Evolutionary conservation across 2,329 filamentous ascomycete genomes (phyloP).

Genomic region (Tympanopsis confertula): DNA sequence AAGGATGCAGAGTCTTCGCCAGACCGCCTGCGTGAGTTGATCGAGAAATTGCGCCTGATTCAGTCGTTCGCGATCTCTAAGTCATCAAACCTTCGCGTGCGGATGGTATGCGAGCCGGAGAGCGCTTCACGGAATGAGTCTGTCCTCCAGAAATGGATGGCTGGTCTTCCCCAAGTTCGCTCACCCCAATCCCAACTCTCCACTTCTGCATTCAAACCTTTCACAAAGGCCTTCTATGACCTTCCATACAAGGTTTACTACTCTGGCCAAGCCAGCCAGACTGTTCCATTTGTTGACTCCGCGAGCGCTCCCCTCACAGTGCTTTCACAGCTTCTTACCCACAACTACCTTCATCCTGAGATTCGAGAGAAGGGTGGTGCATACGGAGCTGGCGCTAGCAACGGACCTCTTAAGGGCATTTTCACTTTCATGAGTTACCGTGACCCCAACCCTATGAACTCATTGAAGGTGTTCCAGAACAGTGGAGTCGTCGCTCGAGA

Average conservation of each 20-base stretch:
- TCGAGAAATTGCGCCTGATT: slow-evolving; percentile 52
- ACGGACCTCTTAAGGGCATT: slow-evolving; percentile 46
- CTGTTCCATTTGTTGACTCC: slow-evolving; percentile 50
- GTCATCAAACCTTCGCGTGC: slow-evolving; percentile 39
- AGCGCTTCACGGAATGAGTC: slow-evolving; percentile 45
- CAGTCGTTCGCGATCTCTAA: slow-evolving; percentile 50
- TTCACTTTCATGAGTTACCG: slow-evolving; percentile 66
- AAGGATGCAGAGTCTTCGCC: slow-evolving; percentile 29
- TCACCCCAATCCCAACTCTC: slow-evolving; percentile 25
- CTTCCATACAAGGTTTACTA: slow-evolving; percentile 69
- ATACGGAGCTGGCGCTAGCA: slow-evolving; percentile 59
- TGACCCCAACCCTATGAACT: slow-evolving; percentile 62
- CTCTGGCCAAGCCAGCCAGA: slow-evolving; percentile 50
- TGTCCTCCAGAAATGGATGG: slow-evolving; percentile 34
- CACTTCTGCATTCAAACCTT: slow-evolving; percentile 11
- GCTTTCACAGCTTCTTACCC: slow-evolving; percentile 60
- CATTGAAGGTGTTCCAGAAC: slow-evolving; percentile 50
- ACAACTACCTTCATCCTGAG: slow-evolving; percentile 64
- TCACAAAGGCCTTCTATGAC: slow-evolving; percentile 51
- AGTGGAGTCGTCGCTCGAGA: slow-evolving; percentile 55
- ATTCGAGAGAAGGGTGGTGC: slow-evolving; percentile 70
- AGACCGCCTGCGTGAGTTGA: slow-evolving; percentile 46
- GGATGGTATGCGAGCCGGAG: slow-evolving; percentile 53
- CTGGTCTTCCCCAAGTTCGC: slow-evolving; percentile 29
- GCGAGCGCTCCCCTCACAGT: slow-evolving; percentile 54